Evolutionary conservation across 345 rosid species (phyloP).

Genomic region (Durio zibethinus): DNA sequence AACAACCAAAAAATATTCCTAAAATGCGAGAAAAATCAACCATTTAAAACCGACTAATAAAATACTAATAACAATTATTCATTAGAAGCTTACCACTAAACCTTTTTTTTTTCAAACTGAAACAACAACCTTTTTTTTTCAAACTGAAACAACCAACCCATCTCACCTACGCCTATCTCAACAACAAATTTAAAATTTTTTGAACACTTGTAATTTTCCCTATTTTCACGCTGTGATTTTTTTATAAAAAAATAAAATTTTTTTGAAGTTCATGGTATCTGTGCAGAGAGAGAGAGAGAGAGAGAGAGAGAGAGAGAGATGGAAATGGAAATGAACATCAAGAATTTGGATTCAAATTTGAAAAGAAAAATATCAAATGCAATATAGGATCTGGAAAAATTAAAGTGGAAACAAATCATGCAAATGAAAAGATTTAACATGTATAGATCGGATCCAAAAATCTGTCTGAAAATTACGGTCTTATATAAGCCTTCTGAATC

Average conservation of each 20-base stretch:
- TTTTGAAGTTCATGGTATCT: too few species aligned
- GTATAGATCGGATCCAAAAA: slow-evolving; percentile 5
- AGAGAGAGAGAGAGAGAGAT: not conserved
- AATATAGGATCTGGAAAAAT: not conserved
- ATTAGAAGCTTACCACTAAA: not conserved
- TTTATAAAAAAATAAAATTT: too few species aligned
- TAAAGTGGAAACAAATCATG: not conserved
- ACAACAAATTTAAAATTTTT: not conserved
- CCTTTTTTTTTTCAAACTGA: not conserved
- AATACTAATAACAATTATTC: not conserved
- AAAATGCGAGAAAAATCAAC: not conserved
- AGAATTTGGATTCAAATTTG: not conserved
- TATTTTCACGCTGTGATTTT: too few species aligned
- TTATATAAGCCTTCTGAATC: not conserved
- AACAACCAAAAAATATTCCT: not conserved
- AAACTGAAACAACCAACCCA: not conserved
- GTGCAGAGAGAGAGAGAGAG: not conserved
- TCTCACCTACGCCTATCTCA: not conserved
- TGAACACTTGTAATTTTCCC: too few species aligned
- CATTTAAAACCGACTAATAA: not conserved
- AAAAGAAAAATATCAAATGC: not conserved
- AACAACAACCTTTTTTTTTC: not conserved
- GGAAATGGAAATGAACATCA: too few species aligned
- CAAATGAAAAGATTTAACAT: not conserved
- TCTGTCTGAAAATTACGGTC: slow-evolving; percentile 6